Evolutionary conservation across 2,329 filamentous ascomycete species (phyloP).

Genomic region (Parastagonospora avenae): DNA sequence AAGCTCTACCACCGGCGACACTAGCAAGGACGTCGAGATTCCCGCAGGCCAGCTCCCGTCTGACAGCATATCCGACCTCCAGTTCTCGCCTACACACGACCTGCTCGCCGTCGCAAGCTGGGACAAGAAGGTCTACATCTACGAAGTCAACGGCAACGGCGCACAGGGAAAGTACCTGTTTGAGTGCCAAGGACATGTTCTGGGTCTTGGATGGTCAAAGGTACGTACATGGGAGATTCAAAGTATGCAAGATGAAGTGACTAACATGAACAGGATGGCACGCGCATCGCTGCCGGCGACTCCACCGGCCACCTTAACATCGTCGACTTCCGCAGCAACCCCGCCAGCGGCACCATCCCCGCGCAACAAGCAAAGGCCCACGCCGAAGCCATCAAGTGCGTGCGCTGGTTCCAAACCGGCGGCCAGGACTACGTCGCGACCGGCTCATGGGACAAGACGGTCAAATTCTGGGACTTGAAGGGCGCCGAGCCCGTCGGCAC

Average conservation of each 20-base stretch:
- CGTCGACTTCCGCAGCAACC: slow-evolving; percentile 71
- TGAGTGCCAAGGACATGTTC: slow-evolving; percentile 78
- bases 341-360: slow-evolving; percentile 29
- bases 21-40: slow-evolving; percentile 85
- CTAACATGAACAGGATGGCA: slow-evolving; percentile 73
- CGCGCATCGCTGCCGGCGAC: slow-evolving; percentile 83
- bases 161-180: slow-evolving; percentile 86
- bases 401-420: slow-evolving; percentile 66
- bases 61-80: slow-evolving; percentile 86
- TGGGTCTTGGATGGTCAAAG: slow-evolving; percentile 86
- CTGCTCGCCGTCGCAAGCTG: slow-evolving; percentile 90
- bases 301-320: slow-evolving; percentile 91
- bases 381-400: slow-evolving; percentile 79
- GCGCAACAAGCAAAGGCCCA: slow-evolving; percentile 70
- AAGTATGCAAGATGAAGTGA: not conserved
- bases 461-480: slow-evolving; percentile 88
- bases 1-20: slow-evolving; percentile 82
- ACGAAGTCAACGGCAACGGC: slow-evolving; percentile 84
- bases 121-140: slow-evolving; percentile 98
- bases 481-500: slow-evolving; percentile 65
- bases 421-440: slow-evolving; percentile 84
- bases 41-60: slow-evolving; percentile 70
- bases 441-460: slow-evolving; percentile 87
- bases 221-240: slow-evolving; percentile 56
- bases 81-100: slow-evolving; percentile 78